A percentile compares a stretch with the other conserved stretches of the same genome.
Conservation (phyloP, 495 filamentous ascomycete genomes). For the Penicillium samsonianum region DNA sequence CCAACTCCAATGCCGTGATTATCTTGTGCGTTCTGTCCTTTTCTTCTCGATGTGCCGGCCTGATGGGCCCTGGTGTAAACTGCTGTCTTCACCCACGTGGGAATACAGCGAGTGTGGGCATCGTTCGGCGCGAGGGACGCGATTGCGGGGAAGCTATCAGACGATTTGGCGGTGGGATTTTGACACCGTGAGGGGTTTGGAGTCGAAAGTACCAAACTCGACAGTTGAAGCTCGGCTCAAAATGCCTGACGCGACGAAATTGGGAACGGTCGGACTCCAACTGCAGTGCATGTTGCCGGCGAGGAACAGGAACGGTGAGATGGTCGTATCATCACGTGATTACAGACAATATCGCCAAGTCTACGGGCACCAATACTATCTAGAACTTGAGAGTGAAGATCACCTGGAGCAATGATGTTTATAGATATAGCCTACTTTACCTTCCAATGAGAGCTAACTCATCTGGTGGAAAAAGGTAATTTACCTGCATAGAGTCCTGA, state of each 20-base stretch:
- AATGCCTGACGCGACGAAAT: constrained; percentile 9
- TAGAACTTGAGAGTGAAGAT: neutral
- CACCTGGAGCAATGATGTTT: neutral
- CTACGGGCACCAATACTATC: neutral
- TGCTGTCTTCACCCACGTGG: constrained; percentile 34
- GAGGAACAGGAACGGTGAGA: constrained; percentile 9
- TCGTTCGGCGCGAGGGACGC: constrained; percentile 38
- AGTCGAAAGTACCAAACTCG: neutral
- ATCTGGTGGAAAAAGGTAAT: too few relatives aligned
- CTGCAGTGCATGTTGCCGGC: constrained; percentile 1
- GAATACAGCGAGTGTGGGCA: constrained; percentile 37
- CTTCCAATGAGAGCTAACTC: too few relatives aligned
- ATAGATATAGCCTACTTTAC: too few relatives aligned
- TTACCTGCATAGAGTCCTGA: neutral
- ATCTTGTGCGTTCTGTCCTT: neutral
- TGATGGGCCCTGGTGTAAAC: constrained; percentile 13
- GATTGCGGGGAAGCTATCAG: constrained; percentile 46
- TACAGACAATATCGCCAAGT: neutral
- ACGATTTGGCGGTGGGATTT: neutral
- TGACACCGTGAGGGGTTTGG: neutral
- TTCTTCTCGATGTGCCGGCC: neutral
- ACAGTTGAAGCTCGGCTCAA: neutral
- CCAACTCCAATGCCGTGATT: constrained; percentile 6
- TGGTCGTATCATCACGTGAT: constrained; percentile 8
- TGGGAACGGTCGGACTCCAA: constrained; percentile 6